Base-by-base conservation (phyloP, 257 asterid genomes). In the Nicotiana paniculata region DNA sequence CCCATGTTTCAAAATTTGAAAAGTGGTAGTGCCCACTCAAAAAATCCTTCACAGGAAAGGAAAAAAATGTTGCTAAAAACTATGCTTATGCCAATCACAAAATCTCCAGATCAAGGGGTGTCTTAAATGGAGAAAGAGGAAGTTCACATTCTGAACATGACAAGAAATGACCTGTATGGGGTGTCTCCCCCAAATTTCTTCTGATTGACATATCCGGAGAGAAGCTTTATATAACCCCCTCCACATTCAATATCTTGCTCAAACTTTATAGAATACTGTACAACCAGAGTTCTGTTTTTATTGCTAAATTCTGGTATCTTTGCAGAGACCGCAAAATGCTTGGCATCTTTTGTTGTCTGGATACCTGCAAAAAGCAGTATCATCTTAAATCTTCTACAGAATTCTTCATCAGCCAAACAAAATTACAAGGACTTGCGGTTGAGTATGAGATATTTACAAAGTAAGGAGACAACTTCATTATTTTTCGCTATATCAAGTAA, bases 191-290 rank as follows among this genome's bases (percentile, higher is more conserved):
- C 98, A 79, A 93, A 94, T 85, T 96, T 96, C 93, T 96, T 96
- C 84, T 96, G 99, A 84, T 96, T 96, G 58, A 94, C 98, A 84
- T 83, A 94, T 84, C 97, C 98, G 54, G 99, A 96, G 24, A 87
- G 94, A 87, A 96, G 97, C 92, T 96, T 96, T 46, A 96, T 91
- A 61, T 96, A 96, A 69, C 98, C 99, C 5, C 99, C 99, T 28
- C 99, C 99, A 67, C 99, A 96, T 87, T 96, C 99, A 70, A 96
- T 96, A 86, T 96, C 98, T 88, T 96, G 98, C 89, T 96, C 99
- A 54, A 94, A 64, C 85, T 90, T 93, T 61, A 96, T 93, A 64
- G 99, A 96, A 81, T 93, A 96, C 77, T 96, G 99, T 53, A 96
- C 83, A 77, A 96, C 97, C 88, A 96, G 86, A 18, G 98, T 94